Conservation (phyloP, 208 protist genomes). For the Crithidia acanthocephali region DNA sequence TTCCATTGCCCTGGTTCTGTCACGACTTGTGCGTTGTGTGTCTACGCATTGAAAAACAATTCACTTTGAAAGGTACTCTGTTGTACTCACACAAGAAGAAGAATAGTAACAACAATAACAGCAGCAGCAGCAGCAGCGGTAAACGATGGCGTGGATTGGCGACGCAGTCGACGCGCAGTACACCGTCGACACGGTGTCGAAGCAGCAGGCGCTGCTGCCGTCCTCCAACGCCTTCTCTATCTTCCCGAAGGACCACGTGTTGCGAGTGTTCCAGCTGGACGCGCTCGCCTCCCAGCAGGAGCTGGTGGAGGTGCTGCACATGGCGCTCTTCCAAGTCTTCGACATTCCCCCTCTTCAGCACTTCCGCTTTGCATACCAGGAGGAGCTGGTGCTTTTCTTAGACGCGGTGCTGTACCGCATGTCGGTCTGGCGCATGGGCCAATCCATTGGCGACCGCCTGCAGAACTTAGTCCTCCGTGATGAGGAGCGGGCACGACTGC, state of each 20-base stretch:
- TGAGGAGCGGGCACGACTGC: slow-evolving; percentile 59
- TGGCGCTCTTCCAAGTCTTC: slow-evolving; percentile 68
- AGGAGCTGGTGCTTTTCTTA: slow-evolving; percentile 78
- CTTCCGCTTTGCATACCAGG: slow-evolving; percentile 79
- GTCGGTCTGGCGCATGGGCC: slow-evolving; percentile 71
- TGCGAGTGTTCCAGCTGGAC: slow-evolving; percentile 85
- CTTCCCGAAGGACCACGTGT: slow-evolving; percentile 76
- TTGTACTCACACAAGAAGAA: neutral
- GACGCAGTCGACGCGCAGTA: slow-evolving; percentile 72
- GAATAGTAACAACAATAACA: neutral
- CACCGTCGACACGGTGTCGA: slow-evolving; percentile 75
- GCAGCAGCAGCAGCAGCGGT: neutral
- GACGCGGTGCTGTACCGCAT: slow-evolving; percentile 71
- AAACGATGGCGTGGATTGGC: slow-evolving; percentile 63
- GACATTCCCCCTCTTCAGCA: slow-evolving; percentile 63
- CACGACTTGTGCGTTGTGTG: neutral
- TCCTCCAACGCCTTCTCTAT: slow-evolving; percentile 70
- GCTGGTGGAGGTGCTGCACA: slow-evolving; percentile 77
- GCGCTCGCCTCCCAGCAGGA: slow-evolving; percentile 76
- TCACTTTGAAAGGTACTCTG: neutral
- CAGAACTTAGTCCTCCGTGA: slow-evolving; percentile 88
- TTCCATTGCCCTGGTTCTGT: too few species aligned
- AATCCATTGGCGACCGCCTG: slow-evolving; percentile 82
- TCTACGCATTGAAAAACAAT: neutral
- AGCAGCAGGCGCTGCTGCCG: slow-evolving; percentile 78